Base-by-base conservation (phyloP, 345 rosid genomes). In the Acer negundo region DNA sequence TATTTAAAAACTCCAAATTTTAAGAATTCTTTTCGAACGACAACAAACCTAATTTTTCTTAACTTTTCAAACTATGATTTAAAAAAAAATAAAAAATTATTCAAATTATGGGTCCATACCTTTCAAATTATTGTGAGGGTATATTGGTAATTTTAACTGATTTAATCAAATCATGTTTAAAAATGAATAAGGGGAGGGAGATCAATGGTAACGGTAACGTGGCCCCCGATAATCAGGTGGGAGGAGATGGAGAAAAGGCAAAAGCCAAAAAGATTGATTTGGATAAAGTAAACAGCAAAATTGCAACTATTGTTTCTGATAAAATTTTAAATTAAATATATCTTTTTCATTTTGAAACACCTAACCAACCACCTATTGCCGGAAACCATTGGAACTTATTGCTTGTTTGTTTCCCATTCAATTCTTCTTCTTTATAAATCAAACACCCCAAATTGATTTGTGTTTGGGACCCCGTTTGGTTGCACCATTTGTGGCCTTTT, bases 131-230 rank as follows among this genome's bases (percentile, higher is more conserved):
- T 19, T 17, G 62, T 3, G 38, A 35, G 73, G 78, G 53, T 62
- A 20, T 7, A 51, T 28, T 4, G 1, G 74, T n/a, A 62, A 47
- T 59, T 62, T 12, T 9, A 42, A 42, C 46, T 7, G 5, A 24
- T 17, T 49, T 49, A 56, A 55, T 40, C 16, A 20, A 19, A 20
- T 16, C 0, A 26, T 35, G 11, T 23, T 6, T 35, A 35, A 19
- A 73, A 46, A 15, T 6, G 47, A 40, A 46, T 44, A 7, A 8
- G 46, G 1, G 46, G 46, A 42, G 46, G 46, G 46, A 69, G 79
- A 72, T 69, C 74, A 82, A 85, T 78, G 70, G 73, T 82, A 82
- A 85, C 87, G 88, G 91, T 77, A 83, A 84, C 73, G 81, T 69
- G 85, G 82, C 69, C 84, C 87, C 85, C 78, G 76, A 81, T 42